phyloP scores from a whole-genome alignment of 164 flowering plant genomes.

The Paratinospora sagittata region DNA sequence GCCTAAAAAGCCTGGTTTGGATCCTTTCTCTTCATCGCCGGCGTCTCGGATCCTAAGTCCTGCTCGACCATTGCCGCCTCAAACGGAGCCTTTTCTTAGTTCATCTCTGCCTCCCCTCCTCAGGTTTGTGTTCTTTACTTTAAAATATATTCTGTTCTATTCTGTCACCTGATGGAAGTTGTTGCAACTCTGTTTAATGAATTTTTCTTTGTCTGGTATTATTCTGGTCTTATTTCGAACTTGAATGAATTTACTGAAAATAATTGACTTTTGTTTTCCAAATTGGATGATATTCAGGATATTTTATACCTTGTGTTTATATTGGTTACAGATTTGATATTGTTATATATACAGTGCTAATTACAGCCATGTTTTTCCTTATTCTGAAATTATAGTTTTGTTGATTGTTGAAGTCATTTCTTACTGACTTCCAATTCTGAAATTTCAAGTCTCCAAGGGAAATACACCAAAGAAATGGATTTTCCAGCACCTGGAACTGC shows the following conservation, averaged over 20 bases:
- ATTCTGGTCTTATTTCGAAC: no score
- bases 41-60: slow-evolving; percentile 54
- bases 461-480: slow-evolving; percentile 37
- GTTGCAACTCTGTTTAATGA: no score
- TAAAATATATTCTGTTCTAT: no score
- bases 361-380: no score
- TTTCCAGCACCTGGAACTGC: slow-evolving; percentile 27
- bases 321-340: no score
- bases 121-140: slow-evolving; percentile 38
- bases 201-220: no score
- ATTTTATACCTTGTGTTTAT: no score
- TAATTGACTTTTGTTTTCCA: no score
- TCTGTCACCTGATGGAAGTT: no score
- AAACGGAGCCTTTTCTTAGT: slow-evolving; percentile 32
- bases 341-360: no score
- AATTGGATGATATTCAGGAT: no score
- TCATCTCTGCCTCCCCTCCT: slow-evolving; percentile 39
- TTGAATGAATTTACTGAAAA: no score
- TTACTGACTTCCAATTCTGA: slow-evolving; percentile 4
- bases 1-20: slow-evolving; percentile 28
- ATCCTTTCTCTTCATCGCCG: slow-evolving; percentile 34
- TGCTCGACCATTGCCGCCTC: slow-evolving; percentile 29
- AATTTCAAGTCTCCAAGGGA: slow-evolving; percentile 56
- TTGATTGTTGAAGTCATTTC: background rate
- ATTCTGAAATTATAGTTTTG: background rate